Conservation (phyloP, 768 basidiomycete genomes). For the Hortiboletus campestris region DNA sequence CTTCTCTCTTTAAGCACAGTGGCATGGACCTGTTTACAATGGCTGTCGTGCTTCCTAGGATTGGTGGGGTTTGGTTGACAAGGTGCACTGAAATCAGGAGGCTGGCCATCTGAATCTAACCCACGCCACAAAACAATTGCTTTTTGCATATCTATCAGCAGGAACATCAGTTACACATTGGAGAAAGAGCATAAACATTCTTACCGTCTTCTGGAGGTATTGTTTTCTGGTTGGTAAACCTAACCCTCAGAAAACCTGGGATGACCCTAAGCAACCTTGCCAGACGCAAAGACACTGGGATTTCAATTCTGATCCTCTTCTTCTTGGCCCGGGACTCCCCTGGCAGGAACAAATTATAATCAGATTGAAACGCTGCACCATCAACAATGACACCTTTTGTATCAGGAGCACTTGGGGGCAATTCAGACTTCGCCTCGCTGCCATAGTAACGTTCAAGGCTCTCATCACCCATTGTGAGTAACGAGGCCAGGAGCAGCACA, state of each 20-base stretch:
- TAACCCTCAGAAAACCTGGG: background rate
- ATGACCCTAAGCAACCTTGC: background rate
- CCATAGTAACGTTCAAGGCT: background rate
- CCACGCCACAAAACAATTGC: background rate
- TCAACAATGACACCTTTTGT: background rate
- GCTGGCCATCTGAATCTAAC: too few relatives aligned
- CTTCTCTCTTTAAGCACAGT: constrained; percentile 1
- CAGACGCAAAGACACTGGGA: background rate
- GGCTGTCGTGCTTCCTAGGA: background rate
- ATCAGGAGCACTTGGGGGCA: background rate
- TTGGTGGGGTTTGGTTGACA: background rate
- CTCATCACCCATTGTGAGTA: constrained; percentile 2
- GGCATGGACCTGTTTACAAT: constrained; percentile 6
- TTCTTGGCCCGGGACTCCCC: background rate
- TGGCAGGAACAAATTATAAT: background rate
- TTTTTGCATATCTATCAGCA: background rate
- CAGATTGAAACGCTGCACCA: background rate
- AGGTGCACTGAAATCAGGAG: background rate
- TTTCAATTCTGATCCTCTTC: background rate
- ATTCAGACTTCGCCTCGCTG: background rate
- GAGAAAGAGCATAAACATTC: background rate
- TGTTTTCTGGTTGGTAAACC: too few relatives aligned
- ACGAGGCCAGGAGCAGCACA: constrained; percentile 11
- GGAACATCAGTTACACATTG: background rate
- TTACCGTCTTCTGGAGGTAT: constrained; percentile 2